phyloP scores from a whole-genome alignment of 148 eudicot genomes.

The Rhododendron mucronatum region DNA sequence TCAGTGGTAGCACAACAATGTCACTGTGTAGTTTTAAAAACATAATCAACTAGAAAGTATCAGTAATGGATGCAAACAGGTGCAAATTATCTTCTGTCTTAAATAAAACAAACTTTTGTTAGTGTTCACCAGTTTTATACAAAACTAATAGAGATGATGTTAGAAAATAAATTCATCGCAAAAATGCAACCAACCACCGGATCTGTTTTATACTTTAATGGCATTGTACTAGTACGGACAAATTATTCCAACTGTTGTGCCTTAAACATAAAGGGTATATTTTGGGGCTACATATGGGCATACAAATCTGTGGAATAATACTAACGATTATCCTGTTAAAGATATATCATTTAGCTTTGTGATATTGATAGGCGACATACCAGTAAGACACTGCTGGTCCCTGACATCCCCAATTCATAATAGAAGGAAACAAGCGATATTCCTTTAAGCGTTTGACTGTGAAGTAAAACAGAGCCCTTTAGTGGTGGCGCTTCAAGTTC shows the following conservation, averaged over 20 bases:
- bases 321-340: neutral
- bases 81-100: neutral
- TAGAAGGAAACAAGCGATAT: conserved; percentile 69
- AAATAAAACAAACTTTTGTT: neutral
- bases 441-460: conserved; percentile 56
- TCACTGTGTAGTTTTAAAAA: neutral
- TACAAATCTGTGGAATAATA: neutral
- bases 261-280: neutral
- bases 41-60: neutral
- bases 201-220: neutral
- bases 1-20: no score
- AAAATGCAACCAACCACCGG: neutral
- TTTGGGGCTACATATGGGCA: neutral
- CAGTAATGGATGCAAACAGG: neutral
- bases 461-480: conserved; percentile 14
- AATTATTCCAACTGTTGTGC: neutral
- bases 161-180: neutral
- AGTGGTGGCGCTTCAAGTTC: neutral
- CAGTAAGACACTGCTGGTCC: conserved; percentile 65
- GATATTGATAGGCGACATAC: conserved; percentile 29
- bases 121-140: neutral
- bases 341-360: neutral
- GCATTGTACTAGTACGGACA: neutral
- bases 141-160: neutral
- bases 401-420: conserved; percentile 84